Evolutionary conservation across 192 early-diverging fungal genomes (phyloP).

Genomic region (Allomyces macrogynus): DNA sequence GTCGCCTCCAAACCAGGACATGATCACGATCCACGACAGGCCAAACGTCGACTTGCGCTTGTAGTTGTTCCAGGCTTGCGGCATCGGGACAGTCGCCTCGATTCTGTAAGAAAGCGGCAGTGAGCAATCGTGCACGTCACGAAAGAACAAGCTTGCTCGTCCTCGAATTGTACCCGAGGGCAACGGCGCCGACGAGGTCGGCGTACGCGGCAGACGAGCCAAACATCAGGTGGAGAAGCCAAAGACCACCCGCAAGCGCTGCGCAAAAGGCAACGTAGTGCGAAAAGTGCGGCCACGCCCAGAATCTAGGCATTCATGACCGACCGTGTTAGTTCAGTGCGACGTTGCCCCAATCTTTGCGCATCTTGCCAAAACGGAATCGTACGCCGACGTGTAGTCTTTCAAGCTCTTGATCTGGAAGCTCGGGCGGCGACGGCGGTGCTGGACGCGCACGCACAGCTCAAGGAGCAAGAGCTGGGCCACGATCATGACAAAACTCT

Average conservation of each 20-base stretch:
- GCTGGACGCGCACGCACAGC: background rate
- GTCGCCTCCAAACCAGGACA: background rate
- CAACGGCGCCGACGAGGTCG: background rate
- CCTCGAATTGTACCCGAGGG: background rate
- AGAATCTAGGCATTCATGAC: background rate
- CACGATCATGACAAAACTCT: background rate
- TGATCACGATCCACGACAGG: background rate
- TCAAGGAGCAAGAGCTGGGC: background rate
- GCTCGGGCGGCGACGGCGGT: too few species aligned
- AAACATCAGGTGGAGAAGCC: background rate
- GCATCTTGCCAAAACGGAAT: too few species aligned
- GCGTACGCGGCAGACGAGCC: background rate
- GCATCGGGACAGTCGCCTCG: background rate
- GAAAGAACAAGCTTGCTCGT: background rate
- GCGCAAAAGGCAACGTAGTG: background rate
- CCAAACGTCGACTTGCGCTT: background rate
- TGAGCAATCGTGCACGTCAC: background rate
- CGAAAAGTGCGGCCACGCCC: background rate
- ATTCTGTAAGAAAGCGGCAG: background rate
- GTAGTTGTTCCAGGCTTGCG: background rate
- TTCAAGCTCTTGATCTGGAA: too few species aligned
- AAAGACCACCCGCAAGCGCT: background rate
- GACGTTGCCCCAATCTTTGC: too few species aligned
- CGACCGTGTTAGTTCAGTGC: too few species aligned
- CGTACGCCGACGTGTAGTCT: too few species aligned